Percentiles rank a stretch among this genome's conserved stretches.
These are phyloP conservation scores for Haberlea rhodopensis DNA, from an alignment of 257 asterid genomes.

Conservation along the genomic window DNA sequence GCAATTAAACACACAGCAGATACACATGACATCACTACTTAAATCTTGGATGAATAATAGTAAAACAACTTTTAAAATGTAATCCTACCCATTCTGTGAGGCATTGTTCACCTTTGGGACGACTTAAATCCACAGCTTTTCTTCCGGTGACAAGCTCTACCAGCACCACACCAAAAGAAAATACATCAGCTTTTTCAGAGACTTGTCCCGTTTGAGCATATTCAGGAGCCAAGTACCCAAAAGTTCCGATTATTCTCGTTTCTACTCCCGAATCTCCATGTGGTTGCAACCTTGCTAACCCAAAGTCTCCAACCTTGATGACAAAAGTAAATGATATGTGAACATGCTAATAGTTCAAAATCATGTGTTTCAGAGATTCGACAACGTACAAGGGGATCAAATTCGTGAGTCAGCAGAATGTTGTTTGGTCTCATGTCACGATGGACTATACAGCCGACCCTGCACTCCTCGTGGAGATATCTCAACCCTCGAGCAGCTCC, in stretches of 20 bases:
- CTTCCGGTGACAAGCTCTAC: conserved; percentile 82
- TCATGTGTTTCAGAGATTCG: conserved; percentile 30
- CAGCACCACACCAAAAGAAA: conserved; percentile 76
- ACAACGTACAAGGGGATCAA: conserved; percentile 74
- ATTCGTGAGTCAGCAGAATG: conserved; percentile 95
- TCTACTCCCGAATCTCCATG: conserved; percentile 55
- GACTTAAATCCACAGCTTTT: conserved; percentile 69
- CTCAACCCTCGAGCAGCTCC: conserved; percentile 96
- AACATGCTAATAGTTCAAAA: conserved; percentile 73
- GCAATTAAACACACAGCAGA: neutral
- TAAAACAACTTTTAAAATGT: neutral
- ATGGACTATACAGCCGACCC: conserved; percentile 91
- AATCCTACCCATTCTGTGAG: conserved; percentile 79
- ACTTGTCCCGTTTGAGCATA: conserved; percentile 84
- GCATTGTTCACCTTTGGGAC: conserved; percentile 83
- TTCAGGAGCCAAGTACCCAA: conserved; percentile 88
- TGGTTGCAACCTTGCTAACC: conserved; percentile 73
- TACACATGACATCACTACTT: neutral
- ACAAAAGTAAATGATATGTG: conserved; percentile 1
- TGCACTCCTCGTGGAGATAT: conserved; percentile 92
- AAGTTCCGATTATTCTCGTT: conserved; percentile 77
- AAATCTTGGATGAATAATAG: neutral
- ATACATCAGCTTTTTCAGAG: conserved; percentile 75
- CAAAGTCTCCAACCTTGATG: conserved; percentile 89
- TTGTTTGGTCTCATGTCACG: conserved; percentile 91